Base-by-base conservation (phyloP, 2,329 filamentous ascomycete species). In the Neonectria magnoliae region DNA sequence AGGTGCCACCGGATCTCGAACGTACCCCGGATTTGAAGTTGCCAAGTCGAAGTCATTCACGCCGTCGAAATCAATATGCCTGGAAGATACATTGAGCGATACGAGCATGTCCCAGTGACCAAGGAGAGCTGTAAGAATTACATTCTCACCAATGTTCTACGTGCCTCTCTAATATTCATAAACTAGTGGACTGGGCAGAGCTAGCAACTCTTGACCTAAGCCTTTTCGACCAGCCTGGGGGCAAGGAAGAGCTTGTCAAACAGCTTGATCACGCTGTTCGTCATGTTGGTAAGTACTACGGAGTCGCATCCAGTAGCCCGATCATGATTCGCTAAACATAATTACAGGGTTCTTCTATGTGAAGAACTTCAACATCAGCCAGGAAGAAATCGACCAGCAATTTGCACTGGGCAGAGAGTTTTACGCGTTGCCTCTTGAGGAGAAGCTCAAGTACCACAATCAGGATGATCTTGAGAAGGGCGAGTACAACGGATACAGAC, bases 401-500 rank as follows among this genome's bases (percentile, higher is more conserved):
- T 89, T 89, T 64, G 85, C 87, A 7, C 79, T 90, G 0, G 87
- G 84, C 0, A 82, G 85, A 56, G 81, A 84, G 52, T 86, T 90
- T 70, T 78, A 76, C 33, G 63, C 72, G 6, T 79, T 89, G 0
- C 85, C 88, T 0, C 76, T 84, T 0, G 84, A 87, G 11, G 87
- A 90, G 73, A 90, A 89, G 71, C 80, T 88, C 60, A 86, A 87
- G 70, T 87, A 84, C 54, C 65, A 72, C 11, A 76, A 79, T 5
- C 65, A 71, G 14, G 76, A 79, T 6, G 80, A 85, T 52, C 76
- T 85, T 1, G 82, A 81, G 13, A 76, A 75, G 1, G 86, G 85
- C 2, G 83, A 85, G 58, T 88, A 87, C 73, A 88, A 88, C 54
- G 86, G 85, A 6, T 87, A 86, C 60, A 76, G 82, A 11, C 84